Evolutionary conservation across 352 stramenopile species (phyloP), one percentile per base, ranked within the genome.

Genomic region (Phytophthora foliorum): DNA sequence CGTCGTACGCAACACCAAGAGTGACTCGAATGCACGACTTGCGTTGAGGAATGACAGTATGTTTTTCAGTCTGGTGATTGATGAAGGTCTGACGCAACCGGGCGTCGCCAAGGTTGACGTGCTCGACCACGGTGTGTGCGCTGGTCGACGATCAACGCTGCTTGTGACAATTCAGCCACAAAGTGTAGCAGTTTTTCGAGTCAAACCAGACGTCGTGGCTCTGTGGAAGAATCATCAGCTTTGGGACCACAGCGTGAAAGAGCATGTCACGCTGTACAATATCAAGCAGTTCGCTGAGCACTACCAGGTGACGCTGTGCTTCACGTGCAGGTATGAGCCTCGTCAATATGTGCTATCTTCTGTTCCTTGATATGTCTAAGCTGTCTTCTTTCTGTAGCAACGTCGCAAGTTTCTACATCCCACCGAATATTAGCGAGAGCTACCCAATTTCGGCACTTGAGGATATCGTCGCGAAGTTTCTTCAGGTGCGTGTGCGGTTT

Each of bases 281-380:
- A 95, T 95, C 67, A 93, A 92, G 65, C 89, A 96, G 64, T 95
- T 96, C 46, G 89, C 89, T 2, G 89, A 96, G 65, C 89, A 96
- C 57, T 95, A 95, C 57, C 89, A 96, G 64, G 84, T 95, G 21
- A 91, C 88, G 14, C 53, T 95, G 46, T 94, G 87, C 73, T 96
- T 96, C 66, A 94, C 89, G 1, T 92, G 83, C 83, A 94, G 84
- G 87, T 94, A 84, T 25, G 62, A 46, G 3, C 27, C 24, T 45
- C 27, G 44, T 42, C 17, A 25, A 22, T 29, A 19, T 42, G 51
- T 51, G 9, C 34, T 25, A 50, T 52, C 2, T 49, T 34, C 19
- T 46, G 9, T 32, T 16, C 32, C 17, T n/a, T 67, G 32, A 16
- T 9, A 13, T 27, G 16, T 41, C 53, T 59, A 68, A 67, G 19